Base-by-base conservation (phyloP, 1,139 yeast genomes). In the Kodamaea sp. region DNA sequence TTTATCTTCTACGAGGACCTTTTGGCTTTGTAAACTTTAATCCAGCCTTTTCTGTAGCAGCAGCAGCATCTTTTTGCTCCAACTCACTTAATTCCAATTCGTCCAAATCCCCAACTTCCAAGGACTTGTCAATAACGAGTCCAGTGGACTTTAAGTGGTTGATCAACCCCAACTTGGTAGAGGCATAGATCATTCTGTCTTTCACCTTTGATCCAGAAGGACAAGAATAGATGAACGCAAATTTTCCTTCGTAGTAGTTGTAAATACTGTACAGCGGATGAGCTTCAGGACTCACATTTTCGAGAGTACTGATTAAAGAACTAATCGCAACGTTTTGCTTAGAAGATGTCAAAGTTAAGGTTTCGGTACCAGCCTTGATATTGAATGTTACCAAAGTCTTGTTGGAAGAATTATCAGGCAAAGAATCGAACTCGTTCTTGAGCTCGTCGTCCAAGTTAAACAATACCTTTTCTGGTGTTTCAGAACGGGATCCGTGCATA, bases 131-230 rank as follows among this genome's bases (percentile, higher is more conserved):
- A 7, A 68, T 43, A n/a, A 35, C 73, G 27, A 66, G 66, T n/a
- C n/a, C n/a, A 8, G 67, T 44, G 10, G 37, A 25, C 24, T 62
- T 59, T 47, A 87, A 68, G 38, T 73, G 71, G 31, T 66, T 70
- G 23, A 82, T 60, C 38, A 87, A 74, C 3, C 88, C 85, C 40
- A 74, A 77, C 51, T 89, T 83, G 43, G 82, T 83, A 3, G 96
- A 76, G 2, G 97, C 97, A 53, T 88, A 89, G 29, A 90, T 60
- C 97, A 92, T 92, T 48, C 97, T 76, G 37, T 89, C 95, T 58
- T 83, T 85, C 29, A 92, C 94, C 57, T 82, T 82, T 18, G 96
- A 84, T 2, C 92, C 89, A 0, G 94, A 79, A 3, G 98, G 97
- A 58, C 97, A 90, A 5, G 92, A 75, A 54, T 88, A 88, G 24